Percentiles rank a stretch among this genome's conserved stretches.
Conservation (phyloP, 495 filamentous ascomycete genomes). For the Diplogelasinospora grovesii region DNA sequence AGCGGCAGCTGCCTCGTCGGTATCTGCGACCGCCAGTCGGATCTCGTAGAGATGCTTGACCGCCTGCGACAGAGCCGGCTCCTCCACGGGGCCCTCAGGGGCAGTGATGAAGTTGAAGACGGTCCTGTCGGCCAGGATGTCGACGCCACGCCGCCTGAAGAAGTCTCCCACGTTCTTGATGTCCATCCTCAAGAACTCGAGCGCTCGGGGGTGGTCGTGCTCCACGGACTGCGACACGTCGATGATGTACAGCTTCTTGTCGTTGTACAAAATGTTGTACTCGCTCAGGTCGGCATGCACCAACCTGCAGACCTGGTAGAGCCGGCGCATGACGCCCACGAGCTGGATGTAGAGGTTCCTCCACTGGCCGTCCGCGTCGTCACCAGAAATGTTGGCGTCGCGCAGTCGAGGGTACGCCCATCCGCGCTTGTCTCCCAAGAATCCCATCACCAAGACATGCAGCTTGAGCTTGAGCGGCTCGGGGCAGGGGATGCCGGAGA, state of each 20-base stretch:
- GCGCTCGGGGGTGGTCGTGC: conserved; percentile 84
- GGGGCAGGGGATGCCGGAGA: conserved; percentile 80
- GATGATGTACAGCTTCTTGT: conserved; percentile 80
- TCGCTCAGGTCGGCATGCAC: conserved; percentile 96
- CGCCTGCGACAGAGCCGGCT: conserved; percentile 36
- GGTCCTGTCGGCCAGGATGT: conserved; percentile 63
- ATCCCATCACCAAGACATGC: conserved; percentile 89
- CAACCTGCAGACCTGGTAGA: conserved; percentile 83
- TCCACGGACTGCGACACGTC: conserved; percentile 97
- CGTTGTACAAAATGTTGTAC: conserved; percentile 91
- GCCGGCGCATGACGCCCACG: conserved; percentile 77
- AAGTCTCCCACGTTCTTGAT: conserved; percentile 93
- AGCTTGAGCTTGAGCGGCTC: conserved; percentile 81
- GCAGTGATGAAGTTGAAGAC: conserved; percentile 75
- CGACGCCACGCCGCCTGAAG: conserved; percentile 77
- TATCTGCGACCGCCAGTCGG: conserved; percentile 23
- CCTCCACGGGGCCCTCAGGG: conserved; percentile 42
- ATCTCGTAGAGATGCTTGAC: conserved; percentile 43
- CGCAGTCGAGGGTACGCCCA: conserved; percentile 74
- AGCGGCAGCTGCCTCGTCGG: conserved; percentile 40
- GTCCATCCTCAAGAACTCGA: conserved; percentile 94
- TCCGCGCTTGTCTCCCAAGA: conserved; percentile 81
- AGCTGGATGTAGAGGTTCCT: conserved; percentile 72
- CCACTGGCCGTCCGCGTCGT: conserved; percentile 69
- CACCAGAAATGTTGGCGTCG: conserved; percentile 38